A percentile compares a stretch with the other conserved stretches of the same genome.
Evolutionary conservation across 257 asterid species (phyloP).

Genomic region (Solanum clarkiae): DNA sequence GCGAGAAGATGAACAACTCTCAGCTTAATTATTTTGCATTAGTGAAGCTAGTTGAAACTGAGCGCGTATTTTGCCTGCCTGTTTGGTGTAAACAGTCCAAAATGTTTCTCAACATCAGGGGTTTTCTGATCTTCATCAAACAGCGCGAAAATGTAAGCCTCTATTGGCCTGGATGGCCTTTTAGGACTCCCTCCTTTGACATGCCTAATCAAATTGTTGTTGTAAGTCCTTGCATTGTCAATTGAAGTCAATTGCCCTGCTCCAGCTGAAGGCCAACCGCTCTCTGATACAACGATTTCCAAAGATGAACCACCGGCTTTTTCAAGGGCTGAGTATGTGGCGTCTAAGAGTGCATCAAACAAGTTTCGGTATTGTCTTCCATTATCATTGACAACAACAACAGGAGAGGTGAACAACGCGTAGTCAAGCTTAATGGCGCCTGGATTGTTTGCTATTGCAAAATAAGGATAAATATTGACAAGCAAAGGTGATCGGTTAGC

Average conservation of each 20-base stretch:
- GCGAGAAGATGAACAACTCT: background rate
- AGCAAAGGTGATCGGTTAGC: conserved; percentile 12
- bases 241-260: conserved; percentile 7
- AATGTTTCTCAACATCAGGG: conserved; percentile 18
- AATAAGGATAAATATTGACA: conserved; percentile 18
- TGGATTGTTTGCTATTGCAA: background rate
- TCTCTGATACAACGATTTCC: conserved; percentile 25
- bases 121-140: conserved; percentile 18
- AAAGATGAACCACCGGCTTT: conserved; percentile 16
- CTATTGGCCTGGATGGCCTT: conserved; percentile 14
- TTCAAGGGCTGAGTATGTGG: conserved; percentile 20
- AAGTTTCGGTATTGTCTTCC: conserved; percentile 13
- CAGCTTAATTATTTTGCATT: background rate
- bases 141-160: conserved; percentile 22
- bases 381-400: conserved; percentile 1
- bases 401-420: conserved; percentile 14
- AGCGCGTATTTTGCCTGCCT: conserved; percentile 12
- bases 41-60: background rate
- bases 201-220: conserved; percentile 11
- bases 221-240: conserved; percentile 16
- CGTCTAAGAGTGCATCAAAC: conserved; percentile 23
- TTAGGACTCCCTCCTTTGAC: conserved; percentile 14
- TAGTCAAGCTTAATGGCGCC: conserved; percentile 1
- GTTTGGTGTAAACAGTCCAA: conserved; percentile 9
- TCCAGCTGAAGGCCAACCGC: conserved; percentile 31